Percentiles rank a stretch among this genome's conserved stretches.
These are phyloP conservation scores for Colletotrichum somersetense DNA, from an alignment of 2,329 filamentous ascomycete genomes.

Conservation along the genomic window DNA sequence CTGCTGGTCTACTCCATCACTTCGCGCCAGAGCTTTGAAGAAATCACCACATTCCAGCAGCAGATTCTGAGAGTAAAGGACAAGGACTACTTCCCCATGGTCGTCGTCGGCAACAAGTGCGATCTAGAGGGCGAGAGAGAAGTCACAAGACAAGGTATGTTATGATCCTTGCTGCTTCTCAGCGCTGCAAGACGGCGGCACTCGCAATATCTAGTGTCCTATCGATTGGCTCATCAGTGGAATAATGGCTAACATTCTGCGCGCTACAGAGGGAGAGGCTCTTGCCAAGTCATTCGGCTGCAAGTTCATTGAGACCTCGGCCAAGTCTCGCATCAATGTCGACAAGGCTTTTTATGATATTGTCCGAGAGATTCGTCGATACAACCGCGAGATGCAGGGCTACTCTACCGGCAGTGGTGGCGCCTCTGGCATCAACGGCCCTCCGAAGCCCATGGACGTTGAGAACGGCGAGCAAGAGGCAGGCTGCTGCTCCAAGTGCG, in stretches of 20 bases:
- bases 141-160: slow-evolving; percentile 89
- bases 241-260: slow-evolving; percentile 19
- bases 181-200: not conserved
- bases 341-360: slow-evolving; percentile 99
- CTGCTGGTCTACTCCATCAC: slow-evolving; percentile 98
- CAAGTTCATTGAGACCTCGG: slow-evolving; percentile 99
- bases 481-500: slow-evolving; percentile 88
- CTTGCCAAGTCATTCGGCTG: slow-evolving; percentile 90
- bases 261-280: slow-evolving; percentile 82
- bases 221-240: not conserved
- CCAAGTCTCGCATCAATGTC: slow-evolving; percentile 97
- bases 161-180: slow-evolving; percentile 41
- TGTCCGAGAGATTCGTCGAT: slow-evolving; percentile 96
- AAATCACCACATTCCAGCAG: slow-evolving; percentile 98
- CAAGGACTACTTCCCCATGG: slow-evolving; percentile 99
- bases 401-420: slow-evolving; percentile 80
- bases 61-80: slow-evolving; percentile 99
- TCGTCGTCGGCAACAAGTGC: slow-evolving; percentile 99
- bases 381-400: slow-evolving; percentile 97
- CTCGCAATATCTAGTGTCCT: not conserved
- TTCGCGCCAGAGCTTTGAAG: slow-evolving; percentile 96
- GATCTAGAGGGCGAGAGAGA: slow-evolving; percentile 95
- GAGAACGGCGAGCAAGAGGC: slow-evolving; percentile 75
- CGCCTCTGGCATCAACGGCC: slow-evolving; percentile 71
- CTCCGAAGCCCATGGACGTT: slow-evolving; percentile 82